Evolutionary conservation across 768 basidiomycete species (phyloP), one percentile per base, ranked within the genome.

Genomic region (Scleroderma bovista): DNA sequence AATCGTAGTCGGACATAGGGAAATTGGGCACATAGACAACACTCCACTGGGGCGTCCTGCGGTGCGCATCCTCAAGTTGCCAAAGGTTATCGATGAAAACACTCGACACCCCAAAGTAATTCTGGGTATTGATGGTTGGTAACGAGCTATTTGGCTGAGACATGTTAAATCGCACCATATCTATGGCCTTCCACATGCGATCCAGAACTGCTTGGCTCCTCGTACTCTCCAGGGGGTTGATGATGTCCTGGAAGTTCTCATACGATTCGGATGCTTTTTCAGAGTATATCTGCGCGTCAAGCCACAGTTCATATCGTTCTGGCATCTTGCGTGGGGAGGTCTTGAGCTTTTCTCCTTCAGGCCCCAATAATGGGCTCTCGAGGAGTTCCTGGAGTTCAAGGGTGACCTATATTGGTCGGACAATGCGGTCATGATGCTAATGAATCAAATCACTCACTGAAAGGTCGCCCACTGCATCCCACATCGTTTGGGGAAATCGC

Each of bases 381-480:
- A 93, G 65, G 23, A 86, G 61, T 38, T 83, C 78, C 58, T 81
- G 80, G 7, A 90, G 63, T 60, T 87, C 75, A 22, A 91, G 74
- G 5, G 78, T 76, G 37, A 79, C 71, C 88, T 90, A 52, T 7
- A 32, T 22, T 31, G 36, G 39, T 31, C 23, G 26, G 50, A 31
- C 34, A 44, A 1, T 38, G 23, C 39, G 26, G 1, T 24, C 26
- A 44, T 13, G 3, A 47, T 47, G 34, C 8, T 17, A 44, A 31
- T 16, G 54, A 20, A 48, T 12, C 6, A 9, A 39, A 20, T 39
- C 15, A 68, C 70, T 51, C 69, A 88, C 89, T 37, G 87, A 83
- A 51, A 93, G 73, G 66, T 92, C 86, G 12, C 89, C 90, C 34
- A 89, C 74, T 36, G 88, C 83, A 56, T 93, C 83, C 81, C 86